Evolutionary conservation across 192 early-diverging fungal genomes (phyloP).

Genomic region (Pilaira anomala): DNA sequence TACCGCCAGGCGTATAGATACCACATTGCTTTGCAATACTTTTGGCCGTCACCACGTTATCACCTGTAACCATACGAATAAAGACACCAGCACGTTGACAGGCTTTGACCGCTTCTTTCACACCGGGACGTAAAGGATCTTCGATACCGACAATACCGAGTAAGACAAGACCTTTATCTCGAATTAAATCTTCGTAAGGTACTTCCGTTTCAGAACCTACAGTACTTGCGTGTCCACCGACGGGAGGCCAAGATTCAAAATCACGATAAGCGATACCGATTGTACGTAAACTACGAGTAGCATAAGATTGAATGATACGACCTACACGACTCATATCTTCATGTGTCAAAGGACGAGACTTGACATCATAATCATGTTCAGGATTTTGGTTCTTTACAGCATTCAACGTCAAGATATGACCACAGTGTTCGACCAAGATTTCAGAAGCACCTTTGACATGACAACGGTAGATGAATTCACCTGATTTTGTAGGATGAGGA

Average conservation of each 20-base stretch:
- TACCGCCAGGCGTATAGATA: slow-evolving; percentile 83
- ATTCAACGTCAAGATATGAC: slow-evolving; percentile 47
- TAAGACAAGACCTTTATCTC: slow-evolving; percentile 60
- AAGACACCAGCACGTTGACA: slow-evolving; percentile 91
- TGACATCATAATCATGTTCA: slow-evolving; percentile 31
- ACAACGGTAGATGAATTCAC: slow-evolving; percentile 54
- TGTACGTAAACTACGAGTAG: slow-evolving; percentile 81
- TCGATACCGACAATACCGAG: slow-evolving; percentile 93
- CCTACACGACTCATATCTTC: slow-evolving; percentile 38
- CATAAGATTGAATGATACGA: slow-evolving; percentile 67
- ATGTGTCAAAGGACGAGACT: slow-evolving; percentile 30
- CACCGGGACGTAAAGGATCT: slow-evolving; percentile 95
- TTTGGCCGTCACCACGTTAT: slow-evolving; percentile 89
- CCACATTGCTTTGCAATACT: slow-evolving; percentile 94
- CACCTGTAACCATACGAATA: slow-evolving; percentile 99
- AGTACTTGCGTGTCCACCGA: neutral
- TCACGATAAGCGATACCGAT: slow-evolving; percentile 86
- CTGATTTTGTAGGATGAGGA: slow-evolving; percentile 41
- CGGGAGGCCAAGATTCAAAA: slow-evolving; percentile 62
- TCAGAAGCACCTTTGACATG: slow-evolving; percentile 96
- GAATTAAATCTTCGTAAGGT: slow-evolving; percentile 48
- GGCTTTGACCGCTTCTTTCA: slow-evolving; percentile 83
- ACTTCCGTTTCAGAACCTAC: slow-evolving; percentile 49
- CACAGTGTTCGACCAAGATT: slow-evolving; percentile 69
- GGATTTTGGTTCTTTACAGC: slow-evolving; percentile 15